Evolutionary conservation across 768 basidiomycete species (phyloP), one percentile per base, ranked within the genome.

Genomic region (Podaxis sp.): DNA sequence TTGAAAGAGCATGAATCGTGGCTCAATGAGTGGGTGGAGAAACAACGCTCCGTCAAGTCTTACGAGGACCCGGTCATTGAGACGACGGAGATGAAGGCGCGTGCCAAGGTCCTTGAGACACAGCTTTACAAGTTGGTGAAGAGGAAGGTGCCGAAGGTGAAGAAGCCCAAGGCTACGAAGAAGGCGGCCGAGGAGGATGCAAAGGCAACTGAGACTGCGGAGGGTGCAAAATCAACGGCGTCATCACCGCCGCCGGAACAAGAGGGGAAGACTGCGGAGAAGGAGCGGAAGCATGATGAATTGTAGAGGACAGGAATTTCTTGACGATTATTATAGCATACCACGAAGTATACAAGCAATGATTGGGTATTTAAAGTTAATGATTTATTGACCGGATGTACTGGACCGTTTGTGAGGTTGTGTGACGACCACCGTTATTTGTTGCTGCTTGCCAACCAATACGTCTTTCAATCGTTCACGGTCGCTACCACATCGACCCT

Each of bases 51-150:
- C 59, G 82, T 89, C 54, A 82, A 88, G 74, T 75, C 80, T 71
- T 84, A 91, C 68, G 86, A 93, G 70, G 87, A 97, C 70, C 94
- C 95, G 2, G 90, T 90, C n/a, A 85, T 98, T 36, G 83, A 87
- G 75, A 90, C 89, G 55, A 83, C 77, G 67, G 95, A 98, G 75
- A 88, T 98, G 85, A 89, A 88, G 76, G 86, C 87, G 59, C 81
- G 90, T 60, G 90, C 91, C 27, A 91, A 89, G 81, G 82, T 82
- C 49, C 77, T 97, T 38, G 94, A 96, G 80, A 84, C 78, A 55
- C 88, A 88, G 53, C 69, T 93, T 73, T 84, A 86, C 72, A 86
- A 80, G 71, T 68, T 93, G 63, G 82, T 81, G 67, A 89, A 79
- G 78, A 80, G 89, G 73, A 91, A 85, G 77, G 76, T 80, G 49